Conservation (phyloP, 2,329 filamentous ascomycete species). For the Orbilia javanica region DNA sequence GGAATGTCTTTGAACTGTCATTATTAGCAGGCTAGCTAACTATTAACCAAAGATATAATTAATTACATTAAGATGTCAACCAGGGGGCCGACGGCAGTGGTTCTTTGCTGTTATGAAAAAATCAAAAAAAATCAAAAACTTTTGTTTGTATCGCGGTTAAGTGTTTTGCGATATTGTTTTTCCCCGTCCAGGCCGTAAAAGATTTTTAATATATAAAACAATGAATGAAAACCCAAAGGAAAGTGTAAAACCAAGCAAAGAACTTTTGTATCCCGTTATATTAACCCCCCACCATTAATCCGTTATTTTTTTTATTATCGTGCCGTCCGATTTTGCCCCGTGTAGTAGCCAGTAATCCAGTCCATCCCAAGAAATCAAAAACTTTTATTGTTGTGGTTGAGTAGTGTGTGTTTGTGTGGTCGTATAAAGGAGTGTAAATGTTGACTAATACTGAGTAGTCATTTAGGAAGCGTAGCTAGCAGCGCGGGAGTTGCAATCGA, state of each 20-base stretch:
- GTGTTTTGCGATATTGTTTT: slow-evolving; percentile 5
- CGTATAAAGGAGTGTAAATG: background rate
- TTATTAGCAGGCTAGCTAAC: background rate
- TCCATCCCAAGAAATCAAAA: slow-evolving; percentile 33
- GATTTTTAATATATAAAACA: slow-evolving; percentile 19
- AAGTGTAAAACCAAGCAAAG: slow-evolving; percentile 3
- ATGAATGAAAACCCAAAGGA: background rate
- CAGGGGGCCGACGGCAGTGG: slow-evolving; percentile 14
- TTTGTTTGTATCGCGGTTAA: slow-evolving; percentile 33
- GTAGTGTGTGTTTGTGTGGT: slow-evolving; percentile 18
- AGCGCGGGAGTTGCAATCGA: slow-evolving; percentile 27
- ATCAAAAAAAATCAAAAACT: slow-evolving; percentile 44
- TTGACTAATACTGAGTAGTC: background rate
- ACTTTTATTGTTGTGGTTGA: slow-evolving; percentile 39
- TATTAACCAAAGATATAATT: slow-evolving; percentile 7
- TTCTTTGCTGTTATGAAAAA: slow-evolving; percentile 18
- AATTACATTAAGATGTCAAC: slow-evolving; percentile 22
- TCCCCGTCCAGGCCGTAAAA: slow-evolving; percentile 49
- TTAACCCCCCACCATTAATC: slow-evolving; percentile 18
- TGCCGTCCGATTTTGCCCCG: slow-evolving; percentile 22
- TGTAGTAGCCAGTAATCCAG: slow-evolving; percentile 10
- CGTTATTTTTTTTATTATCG: slow-evolving; percentile 10
- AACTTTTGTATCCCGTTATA: slow-evolving; percentile 31
- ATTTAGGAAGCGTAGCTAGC: slow-evolving; percentile 12
- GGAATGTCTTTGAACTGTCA: background rate